Conservation (phyloP, 2,329 filamentous ascomycete species). For the Rachicladosporium sp. region DNA sequence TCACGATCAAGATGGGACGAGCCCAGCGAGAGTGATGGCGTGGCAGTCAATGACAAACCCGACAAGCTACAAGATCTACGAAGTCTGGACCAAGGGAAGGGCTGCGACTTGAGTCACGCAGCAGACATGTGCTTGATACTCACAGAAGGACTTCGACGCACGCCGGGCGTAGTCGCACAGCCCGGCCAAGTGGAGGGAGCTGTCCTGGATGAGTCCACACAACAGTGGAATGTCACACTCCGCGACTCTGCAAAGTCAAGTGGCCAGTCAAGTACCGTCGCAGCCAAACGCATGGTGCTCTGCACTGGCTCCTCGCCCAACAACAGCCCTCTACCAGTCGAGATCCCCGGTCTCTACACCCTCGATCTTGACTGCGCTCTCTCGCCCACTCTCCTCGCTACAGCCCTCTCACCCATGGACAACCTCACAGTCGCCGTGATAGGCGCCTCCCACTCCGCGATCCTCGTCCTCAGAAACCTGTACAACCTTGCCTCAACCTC, state of each 20-base stretch:
- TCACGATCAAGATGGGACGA: constrained; percentile 20
- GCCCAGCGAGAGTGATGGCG: constrained; percentile 16
- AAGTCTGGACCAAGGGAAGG: constrained; percentile 42
- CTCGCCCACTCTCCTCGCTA: constrained; percentile 38
- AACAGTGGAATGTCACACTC: constrained; percentile 27
- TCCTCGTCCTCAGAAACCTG: constrained; percentile 50
- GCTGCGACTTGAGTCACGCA: constrained; percentile 45
- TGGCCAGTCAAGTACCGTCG: constrained; percentile 16
- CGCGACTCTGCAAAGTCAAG: constrained; percentile 18
- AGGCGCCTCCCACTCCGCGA: constrained; percentile 51
- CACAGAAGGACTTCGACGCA: constrained; percentile 33
- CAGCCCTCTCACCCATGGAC: constrained; percentile 25
- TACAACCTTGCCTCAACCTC: constrained; percentile 39
- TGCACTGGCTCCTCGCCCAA: constrained; percentile 47
- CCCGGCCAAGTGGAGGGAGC: constrained; percentile 29
- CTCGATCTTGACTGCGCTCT: constrained; percentile 46
- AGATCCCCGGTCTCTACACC: constrained; percentile 27
- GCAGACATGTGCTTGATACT: constrained; percentile 42
- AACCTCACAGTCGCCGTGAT: constrained; percentile 42
- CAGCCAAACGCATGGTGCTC: constrained; percentile 35
- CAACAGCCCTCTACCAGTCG: constrained; percentile 31
- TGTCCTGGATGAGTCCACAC: constrained; percentile 25
- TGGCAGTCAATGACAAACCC: constrained; percentile 20
- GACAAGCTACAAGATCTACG: constrained; percentile 45
- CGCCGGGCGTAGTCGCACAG: constrained; percentile 28